Conservation (phyloP, 2,329 filamentous ascomycete species). For the Aspergillus fijiensis region DNA sequence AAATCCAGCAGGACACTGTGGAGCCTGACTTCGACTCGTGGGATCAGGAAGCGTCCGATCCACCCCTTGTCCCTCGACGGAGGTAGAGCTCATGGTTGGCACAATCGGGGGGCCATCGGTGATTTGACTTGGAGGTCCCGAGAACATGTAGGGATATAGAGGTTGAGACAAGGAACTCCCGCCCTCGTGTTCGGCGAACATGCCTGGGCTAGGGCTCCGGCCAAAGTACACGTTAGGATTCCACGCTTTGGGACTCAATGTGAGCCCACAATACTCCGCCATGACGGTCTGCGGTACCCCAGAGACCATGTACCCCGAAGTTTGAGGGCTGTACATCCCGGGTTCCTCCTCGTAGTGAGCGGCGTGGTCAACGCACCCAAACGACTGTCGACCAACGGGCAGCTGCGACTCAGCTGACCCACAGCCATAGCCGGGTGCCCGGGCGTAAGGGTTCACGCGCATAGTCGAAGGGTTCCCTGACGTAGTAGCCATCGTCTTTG, state of each 20-base stretch:
- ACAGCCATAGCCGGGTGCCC: slow-evolving; percentile 30
- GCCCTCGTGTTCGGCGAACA: slow-evolving; percentile 33
- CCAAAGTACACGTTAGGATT: slow-evolving; percentile 22
- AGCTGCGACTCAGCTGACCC: slow-evolving; percentile 19
- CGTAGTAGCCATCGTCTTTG: slow-evolving; percentile 15
- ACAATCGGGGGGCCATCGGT: slow-evolving; percentile 29
- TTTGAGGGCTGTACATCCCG: slow-evolving; percentile 33
- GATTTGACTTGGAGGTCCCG: slow-evolving; percentile 27
- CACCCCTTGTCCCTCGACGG: slow-evolving; percentile 25
- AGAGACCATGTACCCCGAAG: slow-evolving; percentile 38
- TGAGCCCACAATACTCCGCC: slow-evolving; percentile 28
- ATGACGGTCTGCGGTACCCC: slow-evolving; percentile 31
- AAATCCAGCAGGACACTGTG: slow-evolving; percentile 15
- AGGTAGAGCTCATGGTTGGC: slow-evolving; percentile 21
- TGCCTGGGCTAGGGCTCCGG: slow-evolving; percentile 21
- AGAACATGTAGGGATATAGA: slow-evolving; percentile 32
- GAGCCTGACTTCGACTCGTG: slow-evolving; percentile 25
- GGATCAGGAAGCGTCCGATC: slow-evolving; percentile 41
- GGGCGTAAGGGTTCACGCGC: slow-evolving; percentile 21
- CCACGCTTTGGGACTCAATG: slow-evolving; percentile 34
- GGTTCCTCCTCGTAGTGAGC: slow-evolving; percentile 38
- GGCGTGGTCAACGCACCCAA: slow-evolving; percentile 20
- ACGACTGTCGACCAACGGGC: slow-evolving; percentile 24
- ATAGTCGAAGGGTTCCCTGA: slow-evolving; percentile 19
- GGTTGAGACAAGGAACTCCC: slow-evolving; percentile 24